Base-by-base conservation (phyloP, 2,329 filamentous ascomycete genomes). In the Orbilia oligospora region DNA sequence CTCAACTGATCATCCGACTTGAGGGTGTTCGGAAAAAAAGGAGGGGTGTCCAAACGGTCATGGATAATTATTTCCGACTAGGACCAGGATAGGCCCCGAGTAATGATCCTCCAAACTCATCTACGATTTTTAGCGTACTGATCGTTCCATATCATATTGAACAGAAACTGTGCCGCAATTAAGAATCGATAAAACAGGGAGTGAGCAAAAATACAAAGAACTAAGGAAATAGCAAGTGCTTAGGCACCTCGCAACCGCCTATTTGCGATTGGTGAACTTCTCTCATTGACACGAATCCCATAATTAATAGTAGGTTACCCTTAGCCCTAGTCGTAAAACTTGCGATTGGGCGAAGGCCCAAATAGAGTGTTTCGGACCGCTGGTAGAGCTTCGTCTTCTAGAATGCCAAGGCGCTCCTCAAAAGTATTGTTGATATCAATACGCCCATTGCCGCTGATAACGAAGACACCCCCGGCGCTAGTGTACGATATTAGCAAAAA, bases 401-500 rank as follows among this genome's bases (percentile, higher is more conserved):
- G 90, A 79, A 98, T 88, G 83, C 89, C 89, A 85, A 99, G 88
- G 81, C 96, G 91, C 84, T 97, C 92, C 84, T 98, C 96, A 82
- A 98, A 92, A 70, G 96, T 98, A 88, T 99, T 98, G 89, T 97
- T 94, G 85, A 99, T 95, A 83, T 97, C 94, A 84, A 99, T 98
- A 88, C 95, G 97, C 84, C 96, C 96, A 81, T 88, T 88, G 81
- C 92, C 91, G 81, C 94, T 93, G 70, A 97, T 86, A 81, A 99
- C 90, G 75, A 89, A 85, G 73, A 97, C 88, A 82, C 96, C 96
- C 78, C 96, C 96, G 77, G 94, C 88, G 83, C 96, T 98, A 81
- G 79, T 44, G 66, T 41, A 18, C 36, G 63, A 81, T 22, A 1
- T 69, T 49, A 55, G 38, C 55, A 67, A 12, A 22, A 18, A 18